Percentiles rank a stretch among this genome's conserved stretches.
phyloP scores from a whole-genome alignment of 257 asterid genomes.

The Leonotis leonurus region DNA sequence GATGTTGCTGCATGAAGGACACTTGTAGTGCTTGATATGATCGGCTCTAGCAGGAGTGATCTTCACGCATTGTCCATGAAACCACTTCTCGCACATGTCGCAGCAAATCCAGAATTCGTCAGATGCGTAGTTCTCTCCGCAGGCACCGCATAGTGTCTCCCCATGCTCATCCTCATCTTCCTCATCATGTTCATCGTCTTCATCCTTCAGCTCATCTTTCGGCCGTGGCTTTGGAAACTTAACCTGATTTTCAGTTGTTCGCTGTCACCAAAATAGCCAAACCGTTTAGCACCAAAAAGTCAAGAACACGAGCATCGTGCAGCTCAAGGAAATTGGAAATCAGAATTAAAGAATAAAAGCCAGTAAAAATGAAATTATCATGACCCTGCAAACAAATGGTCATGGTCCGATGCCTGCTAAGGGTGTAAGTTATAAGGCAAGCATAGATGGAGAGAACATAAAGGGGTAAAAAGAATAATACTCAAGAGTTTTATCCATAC shows the following conservation, averaged over 20 bases:
- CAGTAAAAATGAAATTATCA: too few species aligned
- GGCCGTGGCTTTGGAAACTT: conserved; percentile 31
- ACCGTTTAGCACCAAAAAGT: not conserved
- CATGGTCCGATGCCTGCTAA: too few species aligned
- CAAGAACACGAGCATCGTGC: too few species aligned
- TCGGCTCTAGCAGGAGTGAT: conserved; percentile 72
- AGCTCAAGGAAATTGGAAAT: too few species aligned
- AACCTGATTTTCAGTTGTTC: conserved; percentile 25
- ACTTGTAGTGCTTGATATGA: conserved; percentile 74
- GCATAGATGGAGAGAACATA: not conserved
- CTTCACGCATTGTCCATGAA: conserved; percentile 88
- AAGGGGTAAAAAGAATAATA: too few species aligned
- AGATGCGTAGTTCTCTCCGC: conserved; percentile 51
- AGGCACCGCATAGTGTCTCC: conserved; percentile 61
- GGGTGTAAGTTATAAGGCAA: too few species aligned
- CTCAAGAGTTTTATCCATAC: too few species aligned
- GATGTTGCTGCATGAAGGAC: conserved; percentile 78
- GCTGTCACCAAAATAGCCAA: conserved; percentile 24
- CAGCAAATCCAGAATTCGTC: conserved; percentile 86
- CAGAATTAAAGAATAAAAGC: too few species aligned
- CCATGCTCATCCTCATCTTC: conserved; percentile 67
- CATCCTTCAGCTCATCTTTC: too few species aligned
- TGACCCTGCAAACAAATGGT: too few species aligned
- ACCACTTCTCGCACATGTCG: conserved; percentile 78
- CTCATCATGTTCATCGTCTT: conserved; percentile 46